phyloP scores from a whole-genome alignment of 176 grass and related monocot genomes.

The Tillandsia leiboldiana region DNA sequence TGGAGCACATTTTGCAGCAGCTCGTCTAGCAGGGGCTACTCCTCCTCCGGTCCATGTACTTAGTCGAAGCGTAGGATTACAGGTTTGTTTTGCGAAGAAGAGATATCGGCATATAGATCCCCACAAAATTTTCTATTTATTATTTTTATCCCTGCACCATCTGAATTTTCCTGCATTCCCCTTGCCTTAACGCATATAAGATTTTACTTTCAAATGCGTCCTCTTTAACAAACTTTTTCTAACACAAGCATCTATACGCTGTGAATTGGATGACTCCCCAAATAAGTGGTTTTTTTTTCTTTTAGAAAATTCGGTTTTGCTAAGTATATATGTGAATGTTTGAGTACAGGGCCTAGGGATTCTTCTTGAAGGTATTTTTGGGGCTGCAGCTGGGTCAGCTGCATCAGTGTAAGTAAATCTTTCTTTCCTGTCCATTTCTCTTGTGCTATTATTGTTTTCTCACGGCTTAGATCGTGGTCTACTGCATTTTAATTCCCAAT shows the following conservation, averaged over 20 bases:
- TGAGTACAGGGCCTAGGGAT: conserved; percentile 70
- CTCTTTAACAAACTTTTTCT: no score
- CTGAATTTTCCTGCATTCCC: no score
- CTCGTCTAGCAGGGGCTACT: conserved; percentile 91
- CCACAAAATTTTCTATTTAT: no score
- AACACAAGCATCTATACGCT: no score
- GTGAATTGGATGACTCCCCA: no score
- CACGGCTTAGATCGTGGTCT: not conserved
- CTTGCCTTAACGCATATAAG: not conserved
- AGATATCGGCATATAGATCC: not conserved
- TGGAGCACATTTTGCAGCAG: conserved; percentile 76
- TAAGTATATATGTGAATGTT: not conserved
- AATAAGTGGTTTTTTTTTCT: not conserved
- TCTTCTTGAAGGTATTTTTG: conserved; percentile 79
- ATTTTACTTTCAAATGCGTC: not conserved
- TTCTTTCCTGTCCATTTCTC: not conserved
- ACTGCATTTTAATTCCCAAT: not conserved
- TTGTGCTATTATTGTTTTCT: not conserved
- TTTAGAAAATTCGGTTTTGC: not conserved
- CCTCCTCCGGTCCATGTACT: conserved; percentile 74
- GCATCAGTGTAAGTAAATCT: conserved; percentile 72
- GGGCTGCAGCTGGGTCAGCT: conserved; percentile 63
- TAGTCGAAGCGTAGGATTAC: conserved; percentile 82
- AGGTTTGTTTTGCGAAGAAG: conserved; percentile 34
- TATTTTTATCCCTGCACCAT: no score